phyloP scores from a whole-genome alignment of 139 green algal species.

The Chlorella sp. region DNA sequence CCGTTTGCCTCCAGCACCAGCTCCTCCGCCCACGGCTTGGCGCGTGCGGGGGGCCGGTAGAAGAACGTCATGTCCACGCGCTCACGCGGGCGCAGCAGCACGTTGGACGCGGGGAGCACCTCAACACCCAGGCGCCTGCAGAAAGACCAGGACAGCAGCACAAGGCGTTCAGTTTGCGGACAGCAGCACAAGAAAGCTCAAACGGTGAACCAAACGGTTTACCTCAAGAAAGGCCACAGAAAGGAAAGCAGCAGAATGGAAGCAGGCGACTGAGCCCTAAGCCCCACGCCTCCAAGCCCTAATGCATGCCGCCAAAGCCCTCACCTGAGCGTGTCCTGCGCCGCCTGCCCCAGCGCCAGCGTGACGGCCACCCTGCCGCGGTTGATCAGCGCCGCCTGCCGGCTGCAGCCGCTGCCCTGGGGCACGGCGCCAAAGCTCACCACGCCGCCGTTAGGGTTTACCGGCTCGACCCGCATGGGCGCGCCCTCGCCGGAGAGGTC shows the following conservation, averaged over 20 bases:
- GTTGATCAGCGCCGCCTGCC: slow-evolving; percentile 51
- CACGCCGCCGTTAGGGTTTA: slow-evolving; percentile 37
- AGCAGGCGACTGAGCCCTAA: no score
- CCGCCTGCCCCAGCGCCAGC: slow-evolving; percentile 25
- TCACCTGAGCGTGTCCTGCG: background rate
- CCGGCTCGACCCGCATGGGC: slow-evolving; percentile 54
- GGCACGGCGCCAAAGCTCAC: slow-evolving; percentile 53
- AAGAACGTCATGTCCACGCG: slow-evolving; percentile 51
- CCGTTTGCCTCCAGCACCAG: slow-evolving; percentile 43
- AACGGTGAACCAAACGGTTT: no score
- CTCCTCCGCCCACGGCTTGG: slow-evolving; percentile 51
- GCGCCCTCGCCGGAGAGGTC: slow-evolving; percentile 48
- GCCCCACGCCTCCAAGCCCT: no score
- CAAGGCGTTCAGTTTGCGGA: background rate
- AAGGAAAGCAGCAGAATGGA: slow-evolving; percentile 24
- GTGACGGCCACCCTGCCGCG: slow-evolving; percentile 32
- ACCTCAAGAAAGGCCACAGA: no score
- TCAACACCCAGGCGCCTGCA: slow-evolving; percentile 36
- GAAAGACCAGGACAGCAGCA: background rate
- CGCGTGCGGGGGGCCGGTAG: slow-evolving; percentile 37
- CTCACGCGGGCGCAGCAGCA: slow-evolving; percentile 41
- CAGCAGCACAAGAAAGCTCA: no score
- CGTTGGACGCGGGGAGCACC: slow-evolving; percentile 27
- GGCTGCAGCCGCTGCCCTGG: slow-evolving; percentile 15
- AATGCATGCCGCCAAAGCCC: no score